Evolutionary conservation across 768 basidiomycete genomes (phyloP).

Genomic region (Cyclocybe cylindracea): DNA sequence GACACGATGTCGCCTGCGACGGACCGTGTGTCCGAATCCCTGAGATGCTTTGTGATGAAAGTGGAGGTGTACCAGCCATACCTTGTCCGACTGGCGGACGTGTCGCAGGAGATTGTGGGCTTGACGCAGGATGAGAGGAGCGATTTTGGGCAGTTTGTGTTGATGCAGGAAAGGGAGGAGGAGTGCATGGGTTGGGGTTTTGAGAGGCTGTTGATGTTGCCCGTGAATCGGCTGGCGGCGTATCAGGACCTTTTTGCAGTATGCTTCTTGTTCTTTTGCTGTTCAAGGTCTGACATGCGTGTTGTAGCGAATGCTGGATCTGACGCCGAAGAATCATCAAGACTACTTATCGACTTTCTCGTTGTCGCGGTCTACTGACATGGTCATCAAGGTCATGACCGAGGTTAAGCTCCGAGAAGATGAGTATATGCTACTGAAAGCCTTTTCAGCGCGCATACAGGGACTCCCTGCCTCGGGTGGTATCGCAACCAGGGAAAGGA

Average conservation of each 20-base stretch:
- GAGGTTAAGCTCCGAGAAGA: constrained; percentile 88
- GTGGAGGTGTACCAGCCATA: constrained; percentile 90
- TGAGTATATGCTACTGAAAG: constrained; percentile 76
- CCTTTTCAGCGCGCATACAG: constrained; percentile 56
- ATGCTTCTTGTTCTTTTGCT: constrained; percentile 23
- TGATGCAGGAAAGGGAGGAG: constrained; percentile 57
- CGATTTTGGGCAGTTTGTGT: constrained; percentile 86
- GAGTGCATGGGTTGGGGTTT: constrained; percentile 67
- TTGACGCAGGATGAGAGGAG: constrained; percentile 49
- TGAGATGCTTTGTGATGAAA: constrained; percentile 62
- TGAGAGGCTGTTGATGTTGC: constrained; percentile 70
- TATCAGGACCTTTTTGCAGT: constrained; percentile 80
- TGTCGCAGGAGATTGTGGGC: constrained; percentile 51
- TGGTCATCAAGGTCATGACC: constrained; percentile 74
- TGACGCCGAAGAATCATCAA: constrained; percentile 68
- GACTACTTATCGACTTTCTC: constrained; percentile 73
- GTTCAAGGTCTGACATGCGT: neutral
- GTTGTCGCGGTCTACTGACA: constrained; percentile 64
- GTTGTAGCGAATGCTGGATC: constrained; percentile 64
- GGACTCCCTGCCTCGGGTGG: constrained; percentile 54
- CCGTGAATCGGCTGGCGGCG: constrained; percentile 67
- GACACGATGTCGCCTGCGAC: constrained; percentile 26
- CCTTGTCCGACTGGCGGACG: constrained; percentile 67
- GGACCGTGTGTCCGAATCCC: constrained; percentile 53
- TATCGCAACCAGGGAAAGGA: constrained; percentile 72